Percentiles rank a stretch among this genome's conserved stretches.
Evolutionary conservation across 2,329 filamentous ascomycete genomes (phyloP).

Genomic region (Diaporthe ilicicola): DNA sequence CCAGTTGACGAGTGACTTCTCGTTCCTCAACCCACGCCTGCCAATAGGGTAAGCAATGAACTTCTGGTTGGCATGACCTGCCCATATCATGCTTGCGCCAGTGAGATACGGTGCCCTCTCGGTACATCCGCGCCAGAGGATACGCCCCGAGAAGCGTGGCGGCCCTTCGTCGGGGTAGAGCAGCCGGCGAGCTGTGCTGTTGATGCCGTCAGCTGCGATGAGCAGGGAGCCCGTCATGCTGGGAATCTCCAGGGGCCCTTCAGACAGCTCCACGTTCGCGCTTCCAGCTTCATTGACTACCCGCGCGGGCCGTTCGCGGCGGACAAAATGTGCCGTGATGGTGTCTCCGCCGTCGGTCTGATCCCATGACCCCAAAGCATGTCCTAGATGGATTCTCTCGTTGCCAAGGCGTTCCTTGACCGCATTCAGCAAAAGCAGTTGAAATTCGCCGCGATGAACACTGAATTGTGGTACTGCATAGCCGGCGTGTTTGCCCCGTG

Average conservation of each 20-base stretch:
- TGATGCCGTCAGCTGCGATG: constrained; percentile 55
- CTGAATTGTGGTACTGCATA: constrained; percentile 53
- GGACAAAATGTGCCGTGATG: constrained; percentile 49
- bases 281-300: background rate
- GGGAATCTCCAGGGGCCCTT: constrained; percentile 39
- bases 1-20: constrained; percentile 54
- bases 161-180: constrained; percentile 54
- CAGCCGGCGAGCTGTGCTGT: constrained; percentile 49
- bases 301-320: constrained; percentile 35
- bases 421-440: constrained; percentile 52
- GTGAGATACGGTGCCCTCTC: constrained; percentile 52
- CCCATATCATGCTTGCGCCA: constrained; percentile 54
- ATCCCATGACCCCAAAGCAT: constrained; percentile 46
- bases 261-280: background rate
- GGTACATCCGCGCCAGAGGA: constrained; percentile 54
- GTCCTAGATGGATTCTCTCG: constrained; percentile 48
- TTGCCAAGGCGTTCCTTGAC: constrained; percentile 51
- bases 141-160: constrained; percentile 53
- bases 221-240: constrained; percentile 45
- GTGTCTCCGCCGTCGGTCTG: constrained; percentile 42
- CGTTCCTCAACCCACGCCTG: constrained; percentile 44
- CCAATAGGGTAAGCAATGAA: constrained; percentile 57
- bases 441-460: constrained; percentile 55
- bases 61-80: constrained; percentile 55
- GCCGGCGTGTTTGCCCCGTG: constrained; percentile 49